Base-by-base conservation (phyloP, 225 moss, liverwort and hornwort species). In the Pseudisothecium myosuroides region DNA sequence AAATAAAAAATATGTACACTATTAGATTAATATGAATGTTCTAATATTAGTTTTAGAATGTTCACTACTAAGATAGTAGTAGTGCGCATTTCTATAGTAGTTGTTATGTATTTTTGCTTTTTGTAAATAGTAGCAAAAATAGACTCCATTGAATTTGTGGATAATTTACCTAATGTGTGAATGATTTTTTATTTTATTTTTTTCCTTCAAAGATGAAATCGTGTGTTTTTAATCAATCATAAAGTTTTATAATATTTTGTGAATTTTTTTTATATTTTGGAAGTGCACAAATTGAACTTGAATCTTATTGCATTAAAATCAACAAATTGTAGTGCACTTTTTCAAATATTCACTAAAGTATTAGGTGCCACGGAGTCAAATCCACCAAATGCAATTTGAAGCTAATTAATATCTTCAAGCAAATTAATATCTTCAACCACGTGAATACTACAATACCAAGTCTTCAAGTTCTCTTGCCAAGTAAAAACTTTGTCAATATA, bases 141-240 rank as follows among this genome's bases (percentile, higher is more conserved):
- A 39, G 2, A 71, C 24, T 24, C 12, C 0, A 1, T 23, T 7
- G 14, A 41, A 41, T 24, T 26, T 41, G 14, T 41, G 0, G 14
- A 41, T 41, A 41, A 71, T 71, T 71, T 26, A 41, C 2, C 26
- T 39, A 26, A 14, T 14, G 2, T 26, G 2, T 24, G 6, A 71
- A 41, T 71, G 24, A 14, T 71, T 41, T 69, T 66, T 37, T 17
- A 10, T 11, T 36, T 19, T 69, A 4, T 12, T 4, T n/a, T 69
- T 67, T n/a, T 39, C 2, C 1, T 69, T 39, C 24, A 39, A 69
- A 69, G 39, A 39, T 39, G 69, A 24, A 69, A 69, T 69, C 8
- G n/a, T 39, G 14, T 24, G 2, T 14, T 8, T 39, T 39, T 69
- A 69, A 39, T 39, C 24, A 39, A 12, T 39, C 4, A 69, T 39